phyloP scores from a whole-genome alignment of 2,329 filamentous ascomycete genomes.

The Hypoxylon sp. region DNA sequence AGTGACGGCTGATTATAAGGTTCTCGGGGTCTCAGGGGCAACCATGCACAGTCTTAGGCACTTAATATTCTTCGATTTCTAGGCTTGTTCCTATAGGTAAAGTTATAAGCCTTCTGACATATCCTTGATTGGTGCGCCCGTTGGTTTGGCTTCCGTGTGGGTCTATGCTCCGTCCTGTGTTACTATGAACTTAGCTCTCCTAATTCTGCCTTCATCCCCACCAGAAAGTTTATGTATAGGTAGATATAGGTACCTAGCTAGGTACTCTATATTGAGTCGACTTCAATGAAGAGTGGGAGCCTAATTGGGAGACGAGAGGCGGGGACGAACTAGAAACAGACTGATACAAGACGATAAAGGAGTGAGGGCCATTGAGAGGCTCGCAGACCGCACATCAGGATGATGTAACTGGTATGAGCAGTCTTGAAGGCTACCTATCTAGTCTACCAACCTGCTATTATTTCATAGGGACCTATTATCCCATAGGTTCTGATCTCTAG shows the following conservation, averaged over 20 bases:
- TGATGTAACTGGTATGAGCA: background rate
- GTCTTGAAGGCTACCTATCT: background rate
- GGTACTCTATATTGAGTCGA: background rate
- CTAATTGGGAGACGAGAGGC: too few species aligned
- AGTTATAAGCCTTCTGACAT: background rate
- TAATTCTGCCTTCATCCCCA: background rate
- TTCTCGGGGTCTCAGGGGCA: background rate
- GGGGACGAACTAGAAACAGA: too few species aligned
- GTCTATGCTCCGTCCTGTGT: background rate
- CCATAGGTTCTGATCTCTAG: background rate
- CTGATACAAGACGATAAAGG: background rate
- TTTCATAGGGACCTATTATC: background rate
- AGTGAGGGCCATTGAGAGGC: background rate
- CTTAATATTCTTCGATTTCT: background rate
- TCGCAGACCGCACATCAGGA: too few species aligned
- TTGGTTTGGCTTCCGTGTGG: background rate
- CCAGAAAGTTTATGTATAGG: too few species aligned
- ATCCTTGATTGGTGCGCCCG: background rate
- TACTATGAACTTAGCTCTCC: background rate
- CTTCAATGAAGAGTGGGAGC: background rate
- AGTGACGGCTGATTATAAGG: background rate
- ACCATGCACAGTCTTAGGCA: background rate
- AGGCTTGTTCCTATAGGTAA: background rate
- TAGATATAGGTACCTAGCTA: too few species aligned
- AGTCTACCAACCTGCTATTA: background rate